Base-by-base conservation (phyloP, 2,329 filamentous ascomycete species). In the Cordyceps fumosorosea region DNA sequence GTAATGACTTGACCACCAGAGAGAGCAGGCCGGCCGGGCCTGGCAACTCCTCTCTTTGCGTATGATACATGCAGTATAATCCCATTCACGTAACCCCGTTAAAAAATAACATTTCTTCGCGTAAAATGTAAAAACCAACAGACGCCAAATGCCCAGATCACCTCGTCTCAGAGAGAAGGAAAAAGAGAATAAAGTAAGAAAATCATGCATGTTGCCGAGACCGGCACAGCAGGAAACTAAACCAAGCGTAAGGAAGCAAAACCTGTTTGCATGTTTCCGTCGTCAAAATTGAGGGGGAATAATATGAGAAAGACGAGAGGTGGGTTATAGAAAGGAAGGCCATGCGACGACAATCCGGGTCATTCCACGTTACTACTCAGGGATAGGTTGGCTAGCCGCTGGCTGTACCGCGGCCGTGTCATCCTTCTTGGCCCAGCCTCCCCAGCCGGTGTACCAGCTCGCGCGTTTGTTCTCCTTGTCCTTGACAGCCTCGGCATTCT, bases 401-500 rank as follows among this genome's bases (percentile, higher is more conserved):
- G 42, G 51, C 32, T 67, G 66, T 45, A 63, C 59, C 20, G 55
- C 50, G 3, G 56, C 52, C 48, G 54, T 56, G 11, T 82, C 81
- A 56, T 84, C 81, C 74, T 83, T 84, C 74, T 80, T 81, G 29
- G 69, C 72, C 71, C 78, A 79, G 70, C 73, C 75, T 29, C 79
- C 78, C 84, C 85, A 87, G 14, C 84, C 84, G 63, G 87, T 81
- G 64, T 75, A 76, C 86, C 86, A 89, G 72, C 84, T 88, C 22
- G 80, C 78, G 54, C 86, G 78, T 77, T 88, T 88, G 69, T 81
- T 82, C 60, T 76, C 72, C 68, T 80, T 80, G 60, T 76, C 72
- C 68, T 80, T 79, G 64, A 78, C 75, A 2, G 71, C 71, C 56
- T 84, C 83, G 24, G 76, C 73, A 66, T 88, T 88, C 76, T 96